A percentile compares a stretch with the other conserved stretches of the same genome.
These are phyloP conservation scores for Arachnopeziza araneosa DNA, from an alignment of 2,329 filamentous ascomycete genomes.

Conservation along the genomic window DNA sequence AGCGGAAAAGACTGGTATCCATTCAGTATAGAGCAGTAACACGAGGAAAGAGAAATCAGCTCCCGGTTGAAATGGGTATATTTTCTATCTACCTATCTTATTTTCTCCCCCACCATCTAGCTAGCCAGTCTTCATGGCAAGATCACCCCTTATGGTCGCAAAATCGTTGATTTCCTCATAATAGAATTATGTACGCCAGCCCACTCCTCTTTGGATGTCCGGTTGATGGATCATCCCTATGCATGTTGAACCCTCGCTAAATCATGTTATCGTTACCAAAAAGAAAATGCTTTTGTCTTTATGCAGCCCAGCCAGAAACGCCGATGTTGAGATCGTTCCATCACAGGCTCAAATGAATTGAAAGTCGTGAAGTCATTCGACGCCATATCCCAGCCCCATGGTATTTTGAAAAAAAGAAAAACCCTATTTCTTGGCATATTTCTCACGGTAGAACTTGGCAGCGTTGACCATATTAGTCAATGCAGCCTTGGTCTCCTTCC, in stretches of 20 bases:
- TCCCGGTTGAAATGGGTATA: slow-evolving; percentile 29
- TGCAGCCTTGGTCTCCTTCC: slow-evolving; percentile 97
- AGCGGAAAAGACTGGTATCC: no score
- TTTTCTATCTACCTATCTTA: slow-evolving; percentile 16
- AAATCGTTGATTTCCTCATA: slow-evolving; percentile 6
- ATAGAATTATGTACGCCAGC: slow-evolving; percentile 17
- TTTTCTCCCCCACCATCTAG: slow-evolving; percentile 2
- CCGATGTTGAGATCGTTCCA: slow-evolving; percentile 46
- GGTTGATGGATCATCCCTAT: slow-evolving; percentile 33
- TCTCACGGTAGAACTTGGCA: slow-evolving; percentile 91
- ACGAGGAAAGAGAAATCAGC: neutral
- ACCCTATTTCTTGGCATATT: slow-evolving; percentile 52
- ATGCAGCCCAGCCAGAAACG: slow-evolving; percentile 32
- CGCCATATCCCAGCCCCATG: slow-evolving; percentile 2
- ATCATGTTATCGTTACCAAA: neutral
- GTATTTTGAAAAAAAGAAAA: neutral
- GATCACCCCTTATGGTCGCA: slow-evolving; percentile 5
- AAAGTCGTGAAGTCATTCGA: slow-evolving; percentile 6
- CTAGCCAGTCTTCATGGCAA: neutral
- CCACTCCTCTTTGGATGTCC: slow-evolving; percentile 21
- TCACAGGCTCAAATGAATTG: slow-evolving; percentile 17
- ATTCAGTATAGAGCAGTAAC: no score
- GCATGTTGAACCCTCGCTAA: slow-evolving; percentile 27
- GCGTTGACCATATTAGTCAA: slow-evolving; percentile 96
- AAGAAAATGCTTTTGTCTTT: slow-evolving; percentile 28